Percentiles rank a stretch among this genome's conserved stretches.
These are phyloP conservation scores for Inonotus obliquus DNA, from an alignment of 1,284 basidiomycete species.

Conservation along the genomic window DNA sequence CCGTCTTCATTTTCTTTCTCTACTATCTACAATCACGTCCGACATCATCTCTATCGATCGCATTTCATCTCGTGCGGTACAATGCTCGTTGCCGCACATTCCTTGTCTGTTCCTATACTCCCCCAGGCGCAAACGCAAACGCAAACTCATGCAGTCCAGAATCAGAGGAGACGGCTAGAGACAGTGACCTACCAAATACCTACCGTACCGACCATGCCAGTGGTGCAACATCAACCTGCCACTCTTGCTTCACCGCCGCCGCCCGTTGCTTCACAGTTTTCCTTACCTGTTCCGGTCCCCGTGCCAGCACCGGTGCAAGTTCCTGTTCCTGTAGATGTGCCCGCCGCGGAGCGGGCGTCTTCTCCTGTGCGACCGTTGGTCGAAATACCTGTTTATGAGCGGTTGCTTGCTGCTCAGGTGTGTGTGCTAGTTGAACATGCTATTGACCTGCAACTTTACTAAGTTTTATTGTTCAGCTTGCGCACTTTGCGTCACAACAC, in stretches of 20 bases:
- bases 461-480: constrained; percentile 38
- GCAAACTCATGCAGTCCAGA: neutral
- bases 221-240: too few species aligned
- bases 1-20: neutral
- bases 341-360: neutral
- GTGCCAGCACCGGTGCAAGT: neutral
- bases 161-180: too few species aligned
- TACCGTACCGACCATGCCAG: too few species aligned
- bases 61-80: neutral
- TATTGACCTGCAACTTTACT: neutral
- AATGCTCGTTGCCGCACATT: constrained; percentile 8
- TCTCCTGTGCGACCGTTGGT: neutral
- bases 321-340: neutral
- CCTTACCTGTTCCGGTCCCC: neutral
- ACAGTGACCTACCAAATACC: too few species aligned
- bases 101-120: neutral
- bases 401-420: constrained; percentile 17
- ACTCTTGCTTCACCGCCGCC: neutral
- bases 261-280: neutral
- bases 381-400: constrained; percentile 2
- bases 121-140: neutral
- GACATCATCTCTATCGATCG: neutral
- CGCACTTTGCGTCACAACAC: constrained; percentile 70
- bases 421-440: neutral
- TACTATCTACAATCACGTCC: neutral